Conservation (phyloP, 2,329 filamentous ascomycete species). For the Myriangium duriaei region DNA sequence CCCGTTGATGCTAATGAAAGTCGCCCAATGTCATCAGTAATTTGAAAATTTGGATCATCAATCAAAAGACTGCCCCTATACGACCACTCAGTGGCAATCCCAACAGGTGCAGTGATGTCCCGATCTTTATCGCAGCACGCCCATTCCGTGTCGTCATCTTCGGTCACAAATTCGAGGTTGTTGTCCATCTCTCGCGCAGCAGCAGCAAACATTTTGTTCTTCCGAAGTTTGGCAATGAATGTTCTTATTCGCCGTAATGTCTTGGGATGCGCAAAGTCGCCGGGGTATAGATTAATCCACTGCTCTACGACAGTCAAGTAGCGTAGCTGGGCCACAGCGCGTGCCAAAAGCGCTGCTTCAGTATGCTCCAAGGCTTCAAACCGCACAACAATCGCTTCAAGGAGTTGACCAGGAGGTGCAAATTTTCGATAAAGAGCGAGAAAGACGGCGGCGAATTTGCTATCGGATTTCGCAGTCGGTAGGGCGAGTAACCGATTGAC, state of each 20-base stretch:
- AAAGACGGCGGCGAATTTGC: conserved; percentile 80
- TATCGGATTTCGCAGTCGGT: conserved; percentile 74
- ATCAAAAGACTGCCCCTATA: conserved; percentile 22
- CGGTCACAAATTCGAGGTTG: conserved; percentile 61
- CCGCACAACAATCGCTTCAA: conserved; percentile 64
- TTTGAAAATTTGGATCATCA: conserved; percentile 21
- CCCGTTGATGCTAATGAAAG: conserved; percentile 25
- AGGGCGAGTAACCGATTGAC: conserved; percentile 78
- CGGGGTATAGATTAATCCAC: conserved; percentile 83
- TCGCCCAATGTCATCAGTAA: conserved; percentile 19
- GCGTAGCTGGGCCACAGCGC: conserved; percentile 68
- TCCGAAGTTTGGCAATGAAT: conserved; percentile 63
- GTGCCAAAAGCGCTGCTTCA: conserved; percentile 57
- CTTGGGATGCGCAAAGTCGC: conserved; percentile 72
- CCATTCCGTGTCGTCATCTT: conserved; percentile 91
- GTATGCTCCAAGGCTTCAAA: conserved; percentile 60
- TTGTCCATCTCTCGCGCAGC: conserved; percentile 74
- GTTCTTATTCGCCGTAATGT: conserved; percentile 61
- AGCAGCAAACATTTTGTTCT: conserved; percentile 68
- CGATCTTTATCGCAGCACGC: conserved; percentile 62
- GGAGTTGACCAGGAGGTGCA: conserved; percentile 64
- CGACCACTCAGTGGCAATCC: conserved; percentile 9
- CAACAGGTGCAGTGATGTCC: conserved; percentile 23
- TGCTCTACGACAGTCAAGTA: conserved; percentile 74
- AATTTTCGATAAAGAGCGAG: conserved; percentile 92